Conservation (phyloP, 495 filamentous ascomycete species). For the Rostrohypoxylon terebratum region DNA sequence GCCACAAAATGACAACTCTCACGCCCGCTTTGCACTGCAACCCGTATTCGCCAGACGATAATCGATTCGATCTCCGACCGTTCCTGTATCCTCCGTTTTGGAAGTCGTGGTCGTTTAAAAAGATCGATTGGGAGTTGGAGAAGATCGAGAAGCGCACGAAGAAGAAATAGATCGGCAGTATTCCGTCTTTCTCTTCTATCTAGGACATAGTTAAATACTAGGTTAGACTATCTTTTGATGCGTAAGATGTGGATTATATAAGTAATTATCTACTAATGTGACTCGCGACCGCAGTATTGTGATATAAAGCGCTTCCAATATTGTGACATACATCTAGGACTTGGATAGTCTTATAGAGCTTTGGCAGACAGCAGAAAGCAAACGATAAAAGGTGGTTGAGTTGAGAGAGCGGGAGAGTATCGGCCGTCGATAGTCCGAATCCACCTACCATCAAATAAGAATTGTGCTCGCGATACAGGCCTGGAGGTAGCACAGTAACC, state of each 20-base stretch:
- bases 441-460: no score
- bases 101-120: constrained; percentile 64
- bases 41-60: constrained; percentile 58
- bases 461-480: no score
- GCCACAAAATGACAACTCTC: constrained; percentile 75
- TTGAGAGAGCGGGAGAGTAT: no score
- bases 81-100: constrained; percentile 67
- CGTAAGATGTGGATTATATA: background rate
- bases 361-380: no score
- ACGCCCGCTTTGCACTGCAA: constrained; percentile 65
- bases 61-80: constrained; percentile 47
- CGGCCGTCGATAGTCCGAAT: no score
- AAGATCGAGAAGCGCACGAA: constrained; percentile 48
- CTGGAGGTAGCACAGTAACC: no score
- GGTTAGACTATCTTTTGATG: background rate
- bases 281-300: no score
- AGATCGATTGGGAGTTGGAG: constrained; percentile 62
- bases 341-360: no score
- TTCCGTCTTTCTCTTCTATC: background rate
- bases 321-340: no score
- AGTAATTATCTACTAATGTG: no score
- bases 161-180: background rate
- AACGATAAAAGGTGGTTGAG: no score
- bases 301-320: no score
- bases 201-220: background rate